Evolutionary conservation across 1,139 yeast species (phyloP).

Genomic region (Suhomyces ambrosiae): DNA sequence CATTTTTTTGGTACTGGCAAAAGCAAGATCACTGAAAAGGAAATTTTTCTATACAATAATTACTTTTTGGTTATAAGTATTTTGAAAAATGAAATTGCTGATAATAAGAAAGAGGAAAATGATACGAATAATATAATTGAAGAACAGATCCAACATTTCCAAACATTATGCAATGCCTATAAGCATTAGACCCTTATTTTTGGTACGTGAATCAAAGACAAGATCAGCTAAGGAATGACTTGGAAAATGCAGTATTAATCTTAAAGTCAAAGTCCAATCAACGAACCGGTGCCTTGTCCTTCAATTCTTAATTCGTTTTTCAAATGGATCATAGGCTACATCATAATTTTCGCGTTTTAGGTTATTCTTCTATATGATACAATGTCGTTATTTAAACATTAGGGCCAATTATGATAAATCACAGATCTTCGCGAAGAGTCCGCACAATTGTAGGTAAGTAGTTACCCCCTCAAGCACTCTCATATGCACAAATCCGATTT

Average conservation of each 20-base stretch:
- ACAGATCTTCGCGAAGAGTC: slow-evolving; percentile 71
- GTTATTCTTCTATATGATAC: no score
- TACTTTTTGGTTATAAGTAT: slow-evolving; percentile 60
- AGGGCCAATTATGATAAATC: slow-evolving; percentile 20
- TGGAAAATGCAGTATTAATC: no score
- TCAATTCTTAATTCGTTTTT: no score
- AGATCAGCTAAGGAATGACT: no score
- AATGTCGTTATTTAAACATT: no score
- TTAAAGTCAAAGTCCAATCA: no score
- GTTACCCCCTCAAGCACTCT: slow-evolving; percentile 91
- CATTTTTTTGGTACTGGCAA: slow-evolving; percentile 40
- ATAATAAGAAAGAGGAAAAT: slow-evolving; percentile 26
- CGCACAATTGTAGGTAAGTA: slow-evolving; percentile 81
- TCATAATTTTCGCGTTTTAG: no score
- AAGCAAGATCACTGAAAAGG: slow-evolving; percentile 52
- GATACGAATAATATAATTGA: slow-evolving; percentile 49
- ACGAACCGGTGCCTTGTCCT: no score
- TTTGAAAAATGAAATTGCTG: slow-evolving; percentile 49
- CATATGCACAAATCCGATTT: slow-evolving; percentile 90
- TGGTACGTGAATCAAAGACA: no score
- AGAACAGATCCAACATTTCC: slow-evolving; percentile 64
- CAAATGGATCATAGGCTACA: no score
- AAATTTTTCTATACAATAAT: slow-evolving; percentile 75
- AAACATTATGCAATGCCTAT: slow-evolving; percentile 62
- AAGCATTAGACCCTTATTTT: no score